phyloP scores from a whole-genome alignment of 2,329 filamentous ascomycete genomes.

The Stachybotrys chlorohalonatus region DNA sequence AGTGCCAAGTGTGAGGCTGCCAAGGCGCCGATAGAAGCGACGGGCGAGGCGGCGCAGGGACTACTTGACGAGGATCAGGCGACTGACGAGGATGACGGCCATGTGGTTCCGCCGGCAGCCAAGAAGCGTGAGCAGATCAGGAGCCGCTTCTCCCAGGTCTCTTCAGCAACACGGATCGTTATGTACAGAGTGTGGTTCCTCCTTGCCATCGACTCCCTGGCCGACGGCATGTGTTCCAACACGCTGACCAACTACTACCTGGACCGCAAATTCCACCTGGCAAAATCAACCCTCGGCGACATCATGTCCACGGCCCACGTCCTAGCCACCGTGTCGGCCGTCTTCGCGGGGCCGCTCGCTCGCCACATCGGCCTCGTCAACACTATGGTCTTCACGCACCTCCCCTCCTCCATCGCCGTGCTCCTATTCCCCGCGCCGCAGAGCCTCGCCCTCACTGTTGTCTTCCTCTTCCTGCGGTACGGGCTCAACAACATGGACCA shows the following conservation, averaged over 20 bases:
- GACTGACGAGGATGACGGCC: slow-evolving; percentile 6
- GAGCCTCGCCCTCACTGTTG: slow-evolving; percentile 40
- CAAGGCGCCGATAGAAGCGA: slow-evolving; percentile 9
- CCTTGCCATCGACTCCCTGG: slow-evolving; percentile 53
- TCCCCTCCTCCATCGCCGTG: slow-evolving; percentile 54
- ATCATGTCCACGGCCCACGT: slow-evolving; percentile 46
- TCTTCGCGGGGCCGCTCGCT: slow-evolving; percentile 49
- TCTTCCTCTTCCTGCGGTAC: slow-evolving; percentile 48
- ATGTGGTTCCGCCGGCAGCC: slow-evolving; percentile 2
- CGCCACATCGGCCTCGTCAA: slow-evolving; percentile 52
- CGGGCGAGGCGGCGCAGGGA: slow-evolving; percentile 10
- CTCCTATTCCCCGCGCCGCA: slow-evolving; percentile 49
- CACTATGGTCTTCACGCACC: slow-evolving; percentile 54
- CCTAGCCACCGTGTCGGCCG: slow-evolving; percentile 40
- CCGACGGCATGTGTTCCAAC: slow-evolving; percentile 56
- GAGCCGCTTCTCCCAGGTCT: slow-evolving; percentile 44
- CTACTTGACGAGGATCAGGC: slow-evolving; percentile 13
- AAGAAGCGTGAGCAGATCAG: slow-evolving; percentile 13
- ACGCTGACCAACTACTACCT: slow-evolving; percentile 51
- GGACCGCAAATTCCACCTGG: slow-evolving; percentile 43
- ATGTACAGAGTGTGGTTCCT: slow-evolving; percentile 60
- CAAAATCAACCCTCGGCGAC: slow-evolving; percentile 51
- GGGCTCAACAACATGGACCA: slow-evolving; percentile 63
- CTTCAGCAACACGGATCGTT: slow-evolving; percentile 42
- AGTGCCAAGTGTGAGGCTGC: slow-evolving; percentile 42